phyloP scores from a whole-genome alignment of 2,329 filamentous ascomycete species.

The Apiospora rasikravindrae region DNA sequence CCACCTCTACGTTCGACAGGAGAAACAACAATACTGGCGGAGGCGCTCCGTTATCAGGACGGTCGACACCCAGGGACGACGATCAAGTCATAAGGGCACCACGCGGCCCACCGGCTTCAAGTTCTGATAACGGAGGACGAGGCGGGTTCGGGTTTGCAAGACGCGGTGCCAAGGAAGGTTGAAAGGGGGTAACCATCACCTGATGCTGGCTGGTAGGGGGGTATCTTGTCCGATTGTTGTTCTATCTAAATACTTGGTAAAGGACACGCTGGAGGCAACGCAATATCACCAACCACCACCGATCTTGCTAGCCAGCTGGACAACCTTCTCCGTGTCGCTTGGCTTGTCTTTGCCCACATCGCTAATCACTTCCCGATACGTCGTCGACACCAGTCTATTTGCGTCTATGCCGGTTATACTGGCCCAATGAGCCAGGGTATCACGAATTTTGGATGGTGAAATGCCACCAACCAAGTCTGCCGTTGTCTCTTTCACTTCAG shows the following conservation, averaged over 20 bases:
- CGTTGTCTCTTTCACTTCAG: slow-evolving; percentile 35
- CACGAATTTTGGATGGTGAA: slow-evolving; percentile 68
- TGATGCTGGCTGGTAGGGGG: slow-evolving; percentile 13
- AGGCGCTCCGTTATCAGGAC: slow-evolving; percentile 42
- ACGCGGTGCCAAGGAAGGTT: slow-evolving; percentile 62
- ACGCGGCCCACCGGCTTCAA: slow-evolving; percentile 65
- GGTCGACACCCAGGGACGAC: slow-evolving; percentile 59
- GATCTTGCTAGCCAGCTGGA: slow-evolving; percentile 86
- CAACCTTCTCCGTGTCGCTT: slow-evolving; percentile 78
- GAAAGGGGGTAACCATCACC: slow-evolving; percentile 34
- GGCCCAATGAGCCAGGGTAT: slow-evolving; percentile 78
- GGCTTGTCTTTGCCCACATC: slow-evolving; percentile 82
- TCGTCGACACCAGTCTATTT: slow-evolving; percentile 80
- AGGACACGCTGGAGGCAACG: background rate
- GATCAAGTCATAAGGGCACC: slow-evolving; percentile 70
- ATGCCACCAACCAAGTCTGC: slow-evolving; percentile 65
- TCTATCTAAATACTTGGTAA: slow-evolving; percentile 16
- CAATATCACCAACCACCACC: slow-evolving; percentile 82
- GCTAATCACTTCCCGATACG: slow-evolving; percentile 89
- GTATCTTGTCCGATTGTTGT: slow-evolving; percentile 14
- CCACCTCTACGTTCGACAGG: slow-evolving; percentile 56
- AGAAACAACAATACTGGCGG: slow-evolving; percentile 46
- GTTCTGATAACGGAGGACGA: slow-evolving; percentile 73
- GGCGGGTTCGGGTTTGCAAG: slow-evolving; percentile 78
- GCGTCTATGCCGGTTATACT: slow-evolving; percentile 71